Evolutionary conservation across 495 filamentous ascomycete species (phyloP).

Genomic region (Monascus purpureus): DNA sequence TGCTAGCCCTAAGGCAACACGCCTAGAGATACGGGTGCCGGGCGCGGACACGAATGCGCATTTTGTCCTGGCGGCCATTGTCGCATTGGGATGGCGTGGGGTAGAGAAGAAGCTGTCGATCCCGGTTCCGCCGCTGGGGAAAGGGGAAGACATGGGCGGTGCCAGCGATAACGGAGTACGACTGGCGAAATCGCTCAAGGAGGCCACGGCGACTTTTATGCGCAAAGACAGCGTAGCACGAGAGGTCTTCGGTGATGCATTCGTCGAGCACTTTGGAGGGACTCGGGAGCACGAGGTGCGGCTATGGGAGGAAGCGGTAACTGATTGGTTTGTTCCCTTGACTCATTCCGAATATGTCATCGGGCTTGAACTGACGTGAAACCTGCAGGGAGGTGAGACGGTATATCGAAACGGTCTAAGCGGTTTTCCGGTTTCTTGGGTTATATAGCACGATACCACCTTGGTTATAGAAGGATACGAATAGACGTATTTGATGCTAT

Average conservation of each 20-base stretch:
- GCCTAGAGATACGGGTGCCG: constrained; percentile 82
- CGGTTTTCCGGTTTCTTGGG: no score
- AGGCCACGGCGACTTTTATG: constrained; percentile 34
- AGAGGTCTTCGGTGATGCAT: constrained; percentile 85
- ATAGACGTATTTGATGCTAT: no score
- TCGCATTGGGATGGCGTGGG: constrained; percentile 78
- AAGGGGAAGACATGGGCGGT: constrained; percentile 56
- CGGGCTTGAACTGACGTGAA: background rate
- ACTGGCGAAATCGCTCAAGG: constrained; percentile 67
- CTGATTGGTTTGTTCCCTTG: constrained; percentile 60
- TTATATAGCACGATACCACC: no score
- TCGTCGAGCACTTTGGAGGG: constrained; percentile 90
- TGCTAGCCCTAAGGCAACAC: constrained; percentile 64
- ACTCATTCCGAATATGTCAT: no score
- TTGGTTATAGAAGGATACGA: no score
- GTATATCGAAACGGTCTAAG: constrained; percentile 1
- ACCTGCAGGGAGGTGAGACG: constrained; percentile 1
- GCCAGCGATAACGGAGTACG: constrained; percentile 38
- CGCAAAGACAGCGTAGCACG: constrained; percentile 59
- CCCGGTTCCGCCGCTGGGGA: constrained; percentile 64
- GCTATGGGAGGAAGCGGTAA: constrained; percentile 90
- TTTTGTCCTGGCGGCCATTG: constrained; percentile 73
- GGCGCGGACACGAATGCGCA: constrained; percentile 86
- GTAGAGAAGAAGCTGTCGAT: constrained; percentile 82
- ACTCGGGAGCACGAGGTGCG: constrained; percentile 84